phyloP scores from a whole-genome alignment of 2,329 filamentous ascomycete species.

The Diaporthe sp. region DNA sequence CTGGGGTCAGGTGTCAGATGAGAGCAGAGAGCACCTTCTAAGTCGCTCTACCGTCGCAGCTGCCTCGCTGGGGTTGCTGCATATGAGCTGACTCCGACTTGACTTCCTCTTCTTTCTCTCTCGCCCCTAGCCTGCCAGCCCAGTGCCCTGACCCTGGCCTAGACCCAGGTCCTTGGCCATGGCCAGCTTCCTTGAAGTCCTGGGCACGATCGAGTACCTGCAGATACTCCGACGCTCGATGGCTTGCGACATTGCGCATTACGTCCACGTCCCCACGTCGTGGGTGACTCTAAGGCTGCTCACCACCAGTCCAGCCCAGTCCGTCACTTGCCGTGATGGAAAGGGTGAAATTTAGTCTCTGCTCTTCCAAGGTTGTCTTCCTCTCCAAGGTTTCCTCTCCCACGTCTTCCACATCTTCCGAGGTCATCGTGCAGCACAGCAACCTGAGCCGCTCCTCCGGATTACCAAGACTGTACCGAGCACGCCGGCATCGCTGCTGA shows the following conservation, averaged over 20 bases:
- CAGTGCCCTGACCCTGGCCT: not conserved
- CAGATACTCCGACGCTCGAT: conserved; percentile 30
- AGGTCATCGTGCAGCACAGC: not conserved
- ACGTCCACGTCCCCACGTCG: not conserved
- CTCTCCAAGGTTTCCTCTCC: not conserved
- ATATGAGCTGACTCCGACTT: conserved; percentile 25
- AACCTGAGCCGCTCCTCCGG: not conserved
- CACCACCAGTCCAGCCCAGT: no score
- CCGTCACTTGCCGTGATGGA: no score
- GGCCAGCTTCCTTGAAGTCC: conserved; percentile 10
- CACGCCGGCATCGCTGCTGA: not conserved
- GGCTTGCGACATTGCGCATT: conserved; percentile 4
- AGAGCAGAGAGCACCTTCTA: not conserved
- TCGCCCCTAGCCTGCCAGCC: no score
- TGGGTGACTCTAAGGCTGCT: not conserved
- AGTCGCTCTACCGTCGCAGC: not conserved
- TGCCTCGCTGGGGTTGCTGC: conserved; percentile 16
- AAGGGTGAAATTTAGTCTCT: no score
- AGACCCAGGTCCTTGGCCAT: not conserved
- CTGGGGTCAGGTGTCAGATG: conserved; percentile 16
- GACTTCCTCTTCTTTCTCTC: not conserved
- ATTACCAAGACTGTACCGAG: not conserved
- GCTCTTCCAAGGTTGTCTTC: not conserved
- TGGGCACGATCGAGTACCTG: conserved; percentile 33
- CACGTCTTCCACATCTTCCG: not conserved